Conservation (phyloP, 2,329 filamentous ascomycete species). For the Pseudopithomyces chartarum region DNA sequence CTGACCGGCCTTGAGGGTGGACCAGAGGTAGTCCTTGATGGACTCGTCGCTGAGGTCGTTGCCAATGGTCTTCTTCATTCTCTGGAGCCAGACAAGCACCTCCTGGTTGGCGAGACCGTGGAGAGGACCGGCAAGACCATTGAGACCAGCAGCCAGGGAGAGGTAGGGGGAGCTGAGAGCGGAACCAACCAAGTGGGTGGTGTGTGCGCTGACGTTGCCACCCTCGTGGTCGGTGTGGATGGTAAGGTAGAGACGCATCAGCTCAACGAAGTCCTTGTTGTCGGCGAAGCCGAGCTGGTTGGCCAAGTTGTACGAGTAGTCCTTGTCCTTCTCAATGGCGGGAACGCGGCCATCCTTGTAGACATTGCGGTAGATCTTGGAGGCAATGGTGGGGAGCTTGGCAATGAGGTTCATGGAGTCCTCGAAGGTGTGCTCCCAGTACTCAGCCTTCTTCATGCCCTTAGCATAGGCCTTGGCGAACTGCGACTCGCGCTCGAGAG, state of each 20-base stretch:
- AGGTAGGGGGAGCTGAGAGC: slow-evolving; percentile 98
- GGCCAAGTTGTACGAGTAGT: slow-evolving; percentile 98
- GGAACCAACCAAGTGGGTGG: slow-evolving; percentile 95
- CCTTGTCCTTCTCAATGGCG: slow-evolving; percentile 96
- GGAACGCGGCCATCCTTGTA: slow-evolving; percentile 99
- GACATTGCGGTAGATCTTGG: slow-evolving; percentile 99
- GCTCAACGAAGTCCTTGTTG: slow-evolving; percentile 96
- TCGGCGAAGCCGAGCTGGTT: slow-evolving; percentile 97
- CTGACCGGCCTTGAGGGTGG: slow-evolving; percentile 91
- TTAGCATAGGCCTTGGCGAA: slow-evolving; percentile 99
- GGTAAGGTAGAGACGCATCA: slow-evolving; percentile 98
- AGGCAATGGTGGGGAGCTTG: slow-evolving; percentile 96
- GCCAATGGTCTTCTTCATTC: slow-evolving; percentile 97
- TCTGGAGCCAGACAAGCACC: slow-evolving; percentile 96
- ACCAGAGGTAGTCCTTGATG: slow-evolving; percentile 99
- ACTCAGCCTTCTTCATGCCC: slow-evolving; percentile 99
- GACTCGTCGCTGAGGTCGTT: slow-evolving; percentile 94
- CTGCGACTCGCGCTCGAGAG: slow-evolving; percentile 96
- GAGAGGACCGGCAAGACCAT: slow-evolving; percentile 96
- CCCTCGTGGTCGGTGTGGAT: slow-evolving; percentile 99
- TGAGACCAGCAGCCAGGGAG: slow-evolving; percentile 92
- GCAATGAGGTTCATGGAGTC: slow-evolving; percentile 99
- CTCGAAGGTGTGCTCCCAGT: slow-evolving; percentile 99
- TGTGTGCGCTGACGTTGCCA: slow-evolving; percentile 98
- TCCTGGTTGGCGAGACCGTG: slow-evolving; percentile 99